These are phyloP conservation scores for Bocquillonia castaneifolia DNA, from an alignment of 441 rosid species.

Conservation along the genomic window DNA sequence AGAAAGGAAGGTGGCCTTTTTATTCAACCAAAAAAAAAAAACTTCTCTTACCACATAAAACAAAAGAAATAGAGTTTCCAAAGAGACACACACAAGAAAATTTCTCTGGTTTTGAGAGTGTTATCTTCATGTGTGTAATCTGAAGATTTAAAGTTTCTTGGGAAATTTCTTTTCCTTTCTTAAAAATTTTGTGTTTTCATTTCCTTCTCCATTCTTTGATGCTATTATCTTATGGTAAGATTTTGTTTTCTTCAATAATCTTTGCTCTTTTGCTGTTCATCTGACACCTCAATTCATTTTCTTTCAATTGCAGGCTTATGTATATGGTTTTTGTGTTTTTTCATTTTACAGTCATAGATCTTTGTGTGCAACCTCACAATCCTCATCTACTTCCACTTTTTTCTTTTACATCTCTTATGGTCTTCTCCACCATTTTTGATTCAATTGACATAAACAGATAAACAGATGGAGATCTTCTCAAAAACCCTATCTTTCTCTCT, in stretches of 20 bases:
- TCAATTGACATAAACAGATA: background rate
- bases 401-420: background rate
- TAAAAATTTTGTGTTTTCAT: background rate
- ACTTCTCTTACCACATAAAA: background rate
- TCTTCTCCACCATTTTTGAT: slow-evolving; percentile 5
- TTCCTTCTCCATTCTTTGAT: slow-evolving; percentile 3
- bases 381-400: background rate
- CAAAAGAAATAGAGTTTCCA: background rate
- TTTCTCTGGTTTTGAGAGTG: no score
- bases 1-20: background rate
- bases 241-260: slow-evolving; percentile 10
- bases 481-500: background rate
- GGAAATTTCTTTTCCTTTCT: no score
- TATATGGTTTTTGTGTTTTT: background rate
- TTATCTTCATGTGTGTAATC: no score
- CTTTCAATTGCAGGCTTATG: slow-evolving; percentile 20
- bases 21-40: background rate
- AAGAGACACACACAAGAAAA: background rate
- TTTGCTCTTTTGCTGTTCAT: slow-evolving; percentile 8
- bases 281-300: background rate
- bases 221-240: slow-evolving; percentile 25
- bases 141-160: background rate
- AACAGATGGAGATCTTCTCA: background rate
- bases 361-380: slow-evolving; percentile 20
- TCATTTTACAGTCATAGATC: slow-evolving; percentile 26